Conservation (phyloP, 345 rosid genomes). For the Passiflora organensis region DNA sequence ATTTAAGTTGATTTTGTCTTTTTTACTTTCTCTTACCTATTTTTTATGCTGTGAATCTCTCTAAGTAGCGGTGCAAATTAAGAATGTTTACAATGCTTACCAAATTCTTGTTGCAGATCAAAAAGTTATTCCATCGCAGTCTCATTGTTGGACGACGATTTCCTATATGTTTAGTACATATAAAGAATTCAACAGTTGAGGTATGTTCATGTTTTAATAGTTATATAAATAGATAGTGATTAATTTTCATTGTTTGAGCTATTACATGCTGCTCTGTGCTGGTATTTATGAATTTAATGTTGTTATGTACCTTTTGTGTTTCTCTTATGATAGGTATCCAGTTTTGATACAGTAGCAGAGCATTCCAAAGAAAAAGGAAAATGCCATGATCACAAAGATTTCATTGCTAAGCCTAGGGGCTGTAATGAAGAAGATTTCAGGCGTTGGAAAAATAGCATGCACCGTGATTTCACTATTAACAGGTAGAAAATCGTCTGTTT, state of each 20-base stretch:
- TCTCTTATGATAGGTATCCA: slow-evolving; percentile 57
- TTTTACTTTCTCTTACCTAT: background rate
- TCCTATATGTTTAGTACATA: slow-evolving; percentile 72
- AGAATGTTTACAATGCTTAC: background rate
- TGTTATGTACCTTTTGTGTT: background rate
- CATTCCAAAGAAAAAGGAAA: slow-evolving; percentile 33
- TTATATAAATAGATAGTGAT: background rate
- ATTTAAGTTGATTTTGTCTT: background rate
- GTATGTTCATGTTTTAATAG: slow-evolving; percentile 32
- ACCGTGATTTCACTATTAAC: slow-evolving; percentile 88
- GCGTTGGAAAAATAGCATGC: slow-evolving; percentile 75
- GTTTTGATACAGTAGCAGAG: slow-evolving; percentile 63
- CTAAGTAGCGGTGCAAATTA: too few species aligned
- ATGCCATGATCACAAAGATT: background rate
- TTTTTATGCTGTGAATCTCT: background rate
- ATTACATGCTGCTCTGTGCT: too few species aligned
- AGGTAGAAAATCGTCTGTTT: slow-evolving; percentile 37
- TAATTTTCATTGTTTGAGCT: slow-evolving; percentile 1
- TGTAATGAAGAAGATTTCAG: slow-evolving; percentile 45
- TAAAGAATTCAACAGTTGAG: slow-evolving; percentile 63
- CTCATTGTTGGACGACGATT: slow-evolving; percentile 66
- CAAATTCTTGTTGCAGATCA: slow-evolving; percentile 40
- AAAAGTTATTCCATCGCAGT: slow-evolving; percentile 40
- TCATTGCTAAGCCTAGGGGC: slow-evolving; percentile 30
- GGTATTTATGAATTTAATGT: background rate